Base-by-base conservation (phyloP, 2,329 filamentous ascomycete genomes). In the Camptophora hylomeconis region DNA sequence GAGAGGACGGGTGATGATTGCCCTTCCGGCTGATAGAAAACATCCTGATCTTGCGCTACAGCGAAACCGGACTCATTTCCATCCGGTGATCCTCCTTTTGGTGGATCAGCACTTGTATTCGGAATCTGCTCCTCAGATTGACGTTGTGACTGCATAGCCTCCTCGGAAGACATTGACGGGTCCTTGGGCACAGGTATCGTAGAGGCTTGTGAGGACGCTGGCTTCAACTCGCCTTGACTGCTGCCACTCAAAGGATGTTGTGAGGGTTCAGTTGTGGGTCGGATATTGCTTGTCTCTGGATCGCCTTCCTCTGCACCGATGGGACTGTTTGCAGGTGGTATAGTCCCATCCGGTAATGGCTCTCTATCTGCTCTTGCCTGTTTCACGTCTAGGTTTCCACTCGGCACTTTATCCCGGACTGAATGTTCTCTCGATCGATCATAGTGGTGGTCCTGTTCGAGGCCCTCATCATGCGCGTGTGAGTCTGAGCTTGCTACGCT, bases 1-100 rank as follows among this genome's bases (percentile, higher is more conserved):
- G 68, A 69, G 6, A 63, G 37, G 3, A 63, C 56, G 4, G 61
- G 53, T 17, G 60, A 58, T 6, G 55, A 53, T 26, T 59, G 52
- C 13, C 52, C 54, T 5, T 67, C 60, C 24, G 63, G 62, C 13
- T 59, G 50, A 40, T 67, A 69, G 48, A 71, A 75, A 7, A 66
- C 63, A 45, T 76, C 70, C 40, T 65, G 57, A 36, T 75, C 70
- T 34, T 63, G 55, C 38, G 65, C 65, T 19, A 62, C 52, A 12
- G 56, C 53, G 31, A 60, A 41, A 18, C 42, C 37, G 21, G 36
- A 35, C 16, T 38, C 37, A 17, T 42, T 39, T 5, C 45, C 45
- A 26, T 46, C 38, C 15, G 37, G 25, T 4, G 35, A n/a, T n/a
- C n/a, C n/a, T n/a, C n/a, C n/a, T 3, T 5, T 39, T 26, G 61